A percentile compares a stretch with the other conserved stretches of the same genome.
These are phyloP conservation scores for Fusarium keratoplasticum DNA, from an alignment of 2,329 filamentous ascomycete genomes.

Conservation along the genomic window DNA sequence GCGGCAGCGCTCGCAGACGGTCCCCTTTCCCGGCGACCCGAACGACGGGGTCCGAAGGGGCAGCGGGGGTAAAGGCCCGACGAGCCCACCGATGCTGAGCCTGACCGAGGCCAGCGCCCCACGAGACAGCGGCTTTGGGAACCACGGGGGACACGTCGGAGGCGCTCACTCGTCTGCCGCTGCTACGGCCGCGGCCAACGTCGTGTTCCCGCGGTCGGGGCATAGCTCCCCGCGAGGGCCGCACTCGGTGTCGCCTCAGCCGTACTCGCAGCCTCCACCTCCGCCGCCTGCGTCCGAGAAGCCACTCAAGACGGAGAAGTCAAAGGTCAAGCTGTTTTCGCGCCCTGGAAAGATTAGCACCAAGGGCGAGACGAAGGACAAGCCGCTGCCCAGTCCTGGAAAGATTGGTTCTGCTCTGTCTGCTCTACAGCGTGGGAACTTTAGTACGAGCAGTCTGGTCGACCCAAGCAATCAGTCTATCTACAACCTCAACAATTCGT, in stretches of 20 bases:
- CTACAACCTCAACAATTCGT: constrained; percentile 81
- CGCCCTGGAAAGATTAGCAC: constrained; percentile 80
- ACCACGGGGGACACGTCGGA: constrained; percentile 58
- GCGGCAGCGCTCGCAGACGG: constrained; percentile 80
- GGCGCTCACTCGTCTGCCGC: constrained; percentile 72
- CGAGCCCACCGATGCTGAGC: constrained; percentile 72
- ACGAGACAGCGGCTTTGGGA: constrained; percentile 65
- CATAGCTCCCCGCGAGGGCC: constrained; percentile 62
- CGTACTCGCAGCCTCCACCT: constrained; percentile 53
- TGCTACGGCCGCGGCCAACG: constrained; percentile 77
- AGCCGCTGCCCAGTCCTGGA: constrained; percentile 77
- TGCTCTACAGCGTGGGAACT: constrained; percentile 73
- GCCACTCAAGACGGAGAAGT: constrained; percentile 72
- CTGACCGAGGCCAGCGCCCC: constrained; percentile 74
- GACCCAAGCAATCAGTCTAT: constrained; percentile 73
- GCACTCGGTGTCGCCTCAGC: constrained; percentile 48
- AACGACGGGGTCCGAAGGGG: constrained; percentile 58
- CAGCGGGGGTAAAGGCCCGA: constrained; percentile 61
- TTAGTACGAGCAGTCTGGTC: constrained; percentile 77
- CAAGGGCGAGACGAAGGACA: constrained; percentile 74
- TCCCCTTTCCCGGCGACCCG: constrained; percentile 67
- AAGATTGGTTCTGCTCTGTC: constrained; percentile 76
- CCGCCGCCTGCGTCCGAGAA: constrained; percentile 64
- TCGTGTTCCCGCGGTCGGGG: constrained; percentile 76
- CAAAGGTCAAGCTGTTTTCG: constrained; percentile 85